Evolutionary conservation across 306 rosid species (phyloP).

Genomic region (Sindora glabra): DNA sequence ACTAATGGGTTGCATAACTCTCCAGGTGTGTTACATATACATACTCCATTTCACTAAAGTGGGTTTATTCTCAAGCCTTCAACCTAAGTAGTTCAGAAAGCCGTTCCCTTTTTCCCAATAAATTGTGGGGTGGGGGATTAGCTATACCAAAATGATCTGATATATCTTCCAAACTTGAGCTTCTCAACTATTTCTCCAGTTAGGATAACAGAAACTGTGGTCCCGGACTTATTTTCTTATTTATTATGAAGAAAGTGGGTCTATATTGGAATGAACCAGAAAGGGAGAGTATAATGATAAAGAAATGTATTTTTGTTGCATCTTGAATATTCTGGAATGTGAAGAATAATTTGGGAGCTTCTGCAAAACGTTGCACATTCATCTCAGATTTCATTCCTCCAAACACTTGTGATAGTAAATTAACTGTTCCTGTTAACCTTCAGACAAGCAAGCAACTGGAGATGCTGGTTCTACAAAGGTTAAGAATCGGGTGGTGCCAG

Average conservation of each 20-base stretch:
- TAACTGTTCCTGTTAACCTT: neutral
- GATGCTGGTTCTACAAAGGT: conserved; percentile 30
- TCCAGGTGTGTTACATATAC: conserved; percentile 44
- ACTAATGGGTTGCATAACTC: conserved; percentile 33
- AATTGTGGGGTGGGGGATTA: no score
- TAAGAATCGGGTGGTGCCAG: conserved; percentile 56
- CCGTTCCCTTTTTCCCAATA: no score
- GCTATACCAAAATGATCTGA: neutral
- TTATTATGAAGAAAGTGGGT: neutral
- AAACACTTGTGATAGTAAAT: neutral
- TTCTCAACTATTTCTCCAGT: neutral
- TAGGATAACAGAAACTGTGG: neutral
- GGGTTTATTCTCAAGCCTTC: neutral
- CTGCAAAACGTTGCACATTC: neutral
- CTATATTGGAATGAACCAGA: no score
- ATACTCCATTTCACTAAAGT: neutral
- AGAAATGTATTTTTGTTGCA: neutral
- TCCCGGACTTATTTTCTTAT: neutral
- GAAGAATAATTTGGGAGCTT: neutral
- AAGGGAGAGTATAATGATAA: neutral
- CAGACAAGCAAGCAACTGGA: conserved; percentile 41
- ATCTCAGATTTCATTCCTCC: neutral
- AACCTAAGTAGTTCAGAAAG: no score
- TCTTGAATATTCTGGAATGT: conserved; percentile 13
- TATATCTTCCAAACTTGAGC: neutral